Conservation (phyloP, 164 flowering plant genomes). For the Nymphaea thermarum region DNA sequence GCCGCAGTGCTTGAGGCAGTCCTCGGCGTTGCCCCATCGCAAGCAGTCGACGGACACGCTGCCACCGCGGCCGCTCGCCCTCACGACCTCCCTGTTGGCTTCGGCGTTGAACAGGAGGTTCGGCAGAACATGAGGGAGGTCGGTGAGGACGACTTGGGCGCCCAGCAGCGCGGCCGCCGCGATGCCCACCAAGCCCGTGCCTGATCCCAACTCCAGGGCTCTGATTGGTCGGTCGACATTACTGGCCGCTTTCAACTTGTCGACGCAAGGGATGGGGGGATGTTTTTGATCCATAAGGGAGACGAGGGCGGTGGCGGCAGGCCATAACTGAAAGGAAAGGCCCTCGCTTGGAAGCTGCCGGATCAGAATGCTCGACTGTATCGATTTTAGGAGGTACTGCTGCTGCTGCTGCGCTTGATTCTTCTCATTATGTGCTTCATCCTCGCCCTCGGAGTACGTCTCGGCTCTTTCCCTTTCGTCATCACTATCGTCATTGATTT, state of each 20-base stretch:
- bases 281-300: slow-evolving; percentile 45
- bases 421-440: neutral
- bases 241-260: slow-evolving; percentile 2
- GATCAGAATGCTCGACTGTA: slow-evolving; percentile 32
- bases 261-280: slow-evolving; percentile 15
- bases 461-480: neutral
- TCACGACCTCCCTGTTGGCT: slow-evolving; percentile 27
- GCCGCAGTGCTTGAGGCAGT: slow-evolving; percentile 21
- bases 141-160: slow-evolving; percentile 63
- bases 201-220: slow-evolving; percentile 91
- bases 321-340: slow-evolving; percentile 95
- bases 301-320: slow-evolving; percentile 75
- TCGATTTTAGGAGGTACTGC: slow-evolving; percentile 33
- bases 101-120: slow-evolving; percentile 59
- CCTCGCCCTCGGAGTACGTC: neutral
- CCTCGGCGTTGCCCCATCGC: slow-evolving; percentile 57
- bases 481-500: neutral
- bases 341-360: slow-evolving; percentile 73
- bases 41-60: slow-evolving; percentile 38
- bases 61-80: slow-evolving; percentile 23
- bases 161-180: slow-evolving; percentile 62
- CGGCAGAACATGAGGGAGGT: slow-evolving; percentile 69
- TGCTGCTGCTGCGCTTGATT: slow-evolving; percentile 8
- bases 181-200: slow-evolving; percentile 87
- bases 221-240: slow-evolving; percentile 15